A percentile compares a stretch with the other conserved stretches of the same genome.
Conservation (phyloP, 1,284 basidiomycete species). For the Boletus semigastroideus region DNA sequence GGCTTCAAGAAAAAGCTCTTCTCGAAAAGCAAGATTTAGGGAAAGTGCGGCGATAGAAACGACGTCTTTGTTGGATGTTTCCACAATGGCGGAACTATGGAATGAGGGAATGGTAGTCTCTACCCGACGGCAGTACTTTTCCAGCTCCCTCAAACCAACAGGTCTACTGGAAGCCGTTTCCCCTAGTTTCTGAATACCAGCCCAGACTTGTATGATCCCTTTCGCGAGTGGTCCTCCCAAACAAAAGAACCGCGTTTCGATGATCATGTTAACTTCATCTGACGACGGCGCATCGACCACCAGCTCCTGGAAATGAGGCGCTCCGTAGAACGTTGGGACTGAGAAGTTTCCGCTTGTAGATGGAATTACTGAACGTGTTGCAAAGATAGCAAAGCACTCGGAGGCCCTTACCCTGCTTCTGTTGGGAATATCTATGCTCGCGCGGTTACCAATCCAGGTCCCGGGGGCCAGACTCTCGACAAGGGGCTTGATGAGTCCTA, state of each 20-base stretch:
- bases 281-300: constrained; percentile 57
- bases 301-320: constrained; percentile 81
- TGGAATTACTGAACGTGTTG: constrained; percentile 65
- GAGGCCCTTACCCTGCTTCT: constrained; percentile 69
- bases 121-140: constrained; percentile 84
- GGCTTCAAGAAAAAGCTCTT: constrained; percentile 90
- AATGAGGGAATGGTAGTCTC: constrained; percentile 58
- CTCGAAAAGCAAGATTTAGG: constrained; percentile 78
- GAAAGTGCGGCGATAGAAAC: constrained; percentile 41
- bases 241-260: constrained; percentile 63
- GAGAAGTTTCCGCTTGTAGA: constrained; percentile 47
- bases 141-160: constrained; percentile 82
- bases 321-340: constrained; percentile 71
- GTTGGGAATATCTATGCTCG: constrained; percentile 68
- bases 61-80: constrained; percentile 28
- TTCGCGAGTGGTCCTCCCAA: constrained; percentile 49
- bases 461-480: constrained; percentile 76
- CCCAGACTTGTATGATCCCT: constrained; percentile 68
- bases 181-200: constrained; percentile 48
- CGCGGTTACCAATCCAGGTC: constrained; percentile 76
- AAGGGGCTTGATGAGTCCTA: constrained; percentile 82
- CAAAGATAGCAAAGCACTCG: constrained; percentile 78
- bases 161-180: constrained; percentile 52
- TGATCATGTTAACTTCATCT: constrained; percentile 69
- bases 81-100: constrained; percentile 46